Conservation (phyloP, 1,139 yeast genomes). For the Candida tunisiensis region DNA sequence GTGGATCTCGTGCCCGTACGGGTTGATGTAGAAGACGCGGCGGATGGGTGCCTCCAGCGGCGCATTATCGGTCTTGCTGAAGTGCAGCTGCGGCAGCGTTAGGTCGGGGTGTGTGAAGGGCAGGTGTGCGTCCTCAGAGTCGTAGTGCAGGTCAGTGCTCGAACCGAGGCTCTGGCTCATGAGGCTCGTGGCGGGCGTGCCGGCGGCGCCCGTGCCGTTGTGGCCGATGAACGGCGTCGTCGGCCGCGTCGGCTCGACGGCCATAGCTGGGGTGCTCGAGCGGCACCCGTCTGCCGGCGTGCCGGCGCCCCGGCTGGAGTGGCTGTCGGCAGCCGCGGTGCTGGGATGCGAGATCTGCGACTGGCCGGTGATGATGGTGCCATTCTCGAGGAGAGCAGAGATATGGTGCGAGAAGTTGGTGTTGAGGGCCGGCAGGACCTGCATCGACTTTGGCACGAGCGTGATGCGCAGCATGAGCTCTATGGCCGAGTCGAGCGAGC, state of each 20-base stretch:
- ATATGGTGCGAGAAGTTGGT: constrained; percentile 80
- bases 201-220: neutral
- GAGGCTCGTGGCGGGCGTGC: too few relatives aligned
- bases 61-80: constrained; percentile 35
- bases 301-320: neutral
- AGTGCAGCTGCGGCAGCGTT: constrained; percentile 55
- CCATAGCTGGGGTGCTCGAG: too few relatives aligned
- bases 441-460: constrained; percentile 35
- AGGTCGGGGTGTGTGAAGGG: constrained; percentile 73
- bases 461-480: constrained; percentile 58
- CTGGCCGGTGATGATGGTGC: constrained; percentile 76
- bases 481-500: constrained; percentile 71
- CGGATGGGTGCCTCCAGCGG: constrained; percentile 65
- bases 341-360: constrained; percentile 83
- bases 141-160: constrained; percentile 8
- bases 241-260: too few relatives aligned
- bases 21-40: constrained; percentile 65
- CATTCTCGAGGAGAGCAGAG: constrained; percentile 57
- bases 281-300: neutral
- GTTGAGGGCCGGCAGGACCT: constrained; percentile 67
- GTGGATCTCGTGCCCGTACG: constrained; percentile 75
- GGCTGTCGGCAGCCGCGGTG: constrained; percentile 1
- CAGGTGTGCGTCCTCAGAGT: constrained; percentile 45
- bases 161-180: neutral
- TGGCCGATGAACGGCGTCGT: constrained; percentile 1